These are phyloP conservation scores for Chytriomyces sp. DNA, from an alignment of 192 early-diverging fungal genomes.

Conservation along the genomic window DNA sequence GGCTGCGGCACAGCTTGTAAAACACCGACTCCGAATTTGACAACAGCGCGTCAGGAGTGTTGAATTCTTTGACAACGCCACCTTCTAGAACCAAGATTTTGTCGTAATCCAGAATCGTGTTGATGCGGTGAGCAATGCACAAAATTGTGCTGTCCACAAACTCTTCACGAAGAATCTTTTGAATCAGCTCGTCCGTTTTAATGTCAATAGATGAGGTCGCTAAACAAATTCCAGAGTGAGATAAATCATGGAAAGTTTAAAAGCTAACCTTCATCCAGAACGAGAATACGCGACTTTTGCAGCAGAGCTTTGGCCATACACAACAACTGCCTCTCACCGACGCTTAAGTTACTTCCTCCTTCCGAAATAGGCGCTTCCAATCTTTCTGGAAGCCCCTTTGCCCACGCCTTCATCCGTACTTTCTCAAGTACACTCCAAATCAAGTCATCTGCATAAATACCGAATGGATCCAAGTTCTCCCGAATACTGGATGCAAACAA, in stretches of 20 bases:
- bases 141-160: conserved; percentile 60
- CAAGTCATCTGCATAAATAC: conserved; percentile 41
- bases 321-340: conserved; percentile 68
- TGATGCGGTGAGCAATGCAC: conserved; percentile 43
- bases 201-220: conserved; percentile 75
- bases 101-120: conserved; percentile 52
- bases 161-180: conserved; percentile 45
- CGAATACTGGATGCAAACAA: conserved; percentile 47
- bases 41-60: conserved; percentile 54
- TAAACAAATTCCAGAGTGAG: conserved; percentile 7
- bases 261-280: conserved; percentile 41
- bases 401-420: conserved; percentile 39
- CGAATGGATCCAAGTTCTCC: conserved; percentile 73
- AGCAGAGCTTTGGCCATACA: conserved; percentile 56
- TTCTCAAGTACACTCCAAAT: conserved; percentile 71
- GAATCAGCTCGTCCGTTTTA: conserved; percentile 67
- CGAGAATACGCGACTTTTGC: conserved; percentile 28
- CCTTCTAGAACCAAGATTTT: conserved; percentile 47
- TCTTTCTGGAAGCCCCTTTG: conserved; percentile 24
- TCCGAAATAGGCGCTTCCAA: conserved; percentile 62
- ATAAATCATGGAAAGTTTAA: not conserved
- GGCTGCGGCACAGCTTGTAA: conserved; percentile 2
- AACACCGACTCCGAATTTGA: conserved; percentile 23
- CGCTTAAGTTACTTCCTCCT: conserved; percentile 68
- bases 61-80: conserved; percentile 52